A percentile compares a stretch with the other conserved stretches of the same genome.
These are phyloP conservation scores for Sporothrix pseudoabietina DNA, from an alignment of 2,329 filamentous ascomycete species.

Conservation along the genomic window DNA sequence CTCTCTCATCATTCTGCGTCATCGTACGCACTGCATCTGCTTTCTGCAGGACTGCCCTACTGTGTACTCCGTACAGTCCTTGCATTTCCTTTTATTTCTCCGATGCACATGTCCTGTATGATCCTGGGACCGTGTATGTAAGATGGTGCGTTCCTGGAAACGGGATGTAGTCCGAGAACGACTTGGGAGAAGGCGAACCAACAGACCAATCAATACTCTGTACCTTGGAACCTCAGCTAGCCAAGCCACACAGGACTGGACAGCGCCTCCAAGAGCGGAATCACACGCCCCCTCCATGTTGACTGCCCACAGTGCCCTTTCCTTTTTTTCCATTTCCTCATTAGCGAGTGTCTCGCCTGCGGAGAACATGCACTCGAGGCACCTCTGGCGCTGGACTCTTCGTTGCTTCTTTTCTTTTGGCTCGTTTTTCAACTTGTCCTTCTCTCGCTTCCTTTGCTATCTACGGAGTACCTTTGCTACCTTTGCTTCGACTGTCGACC, in stretches of 20 bases:
- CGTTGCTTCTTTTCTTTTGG: not conserved
- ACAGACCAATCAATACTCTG: not conserved
- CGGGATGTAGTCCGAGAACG: not conserved
- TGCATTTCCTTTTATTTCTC: not conserved
- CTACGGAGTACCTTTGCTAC: not conserved
- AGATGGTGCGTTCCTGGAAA: not conserved
- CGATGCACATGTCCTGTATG: not conserved
- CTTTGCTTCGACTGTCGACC: not conserved
- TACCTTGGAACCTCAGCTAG: constrained; percentile 7
- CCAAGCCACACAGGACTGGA: not conserved
- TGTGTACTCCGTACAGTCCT: too few species aligned
- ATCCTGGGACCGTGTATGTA: not conserved
- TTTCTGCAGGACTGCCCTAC: too few species aligned
- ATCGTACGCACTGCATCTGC: not conserved
- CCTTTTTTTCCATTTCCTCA: not conserved
- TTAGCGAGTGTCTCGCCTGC: constrained; percentile 2
- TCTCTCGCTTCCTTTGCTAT: not conserved
- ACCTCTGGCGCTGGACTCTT: not conserved
- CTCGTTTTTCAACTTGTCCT: not conserved
- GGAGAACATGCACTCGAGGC: not conserved
- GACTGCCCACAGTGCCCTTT: not conserved
- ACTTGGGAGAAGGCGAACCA: not conserved
- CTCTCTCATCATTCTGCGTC: not conserved
- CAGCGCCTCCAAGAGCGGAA: too few species aligned
- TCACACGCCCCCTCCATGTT: constrained; percentile 7